phyloP scores from a whole-genome alignment of 2,329 filamentous ascomycete genomes.

The Helotiales sp. region DNA sequence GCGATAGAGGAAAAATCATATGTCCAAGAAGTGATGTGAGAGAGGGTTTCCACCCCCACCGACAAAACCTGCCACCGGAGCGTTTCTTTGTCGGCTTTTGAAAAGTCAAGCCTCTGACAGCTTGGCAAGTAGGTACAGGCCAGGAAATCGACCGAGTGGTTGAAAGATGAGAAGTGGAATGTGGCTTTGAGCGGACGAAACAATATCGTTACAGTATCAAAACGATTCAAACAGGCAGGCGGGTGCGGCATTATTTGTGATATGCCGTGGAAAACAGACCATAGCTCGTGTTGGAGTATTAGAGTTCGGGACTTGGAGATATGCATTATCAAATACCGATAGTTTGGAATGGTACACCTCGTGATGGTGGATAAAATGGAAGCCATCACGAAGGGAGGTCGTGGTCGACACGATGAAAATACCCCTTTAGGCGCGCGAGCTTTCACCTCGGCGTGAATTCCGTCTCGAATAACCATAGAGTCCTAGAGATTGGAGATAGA shows the following conservation, averaged over 20 bases:
- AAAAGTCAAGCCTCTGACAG: no score
- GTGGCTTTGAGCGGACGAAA: neutral
- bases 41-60: neutral
- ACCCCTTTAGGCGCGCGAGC: neutral
- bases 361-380: no score
- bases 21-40: no score
- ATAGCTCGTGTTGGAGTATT: neutral
- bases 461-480: neutral
- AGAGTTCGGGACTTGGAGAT: neutral
- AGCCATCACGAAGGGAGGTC: no score
- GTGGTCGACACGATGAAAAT: neutral
- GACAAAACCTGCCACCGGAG: slow-evolving; percentile 1
- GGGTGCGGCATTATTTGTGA: neutral
- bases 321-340: neutral
- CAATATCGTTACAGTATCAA: no score
- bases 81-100: neutral
- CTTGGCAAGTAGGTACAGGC: no score
- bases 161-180: neutral
- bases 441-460: neutral
- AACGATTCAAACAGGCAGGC: neutral
- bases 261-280: neutral
- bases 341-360: neutral
- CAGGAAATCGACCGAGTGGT: slow-evolving; percentile 1
- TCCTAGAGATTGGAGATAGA: neutral
- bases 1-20: neutral